Base-by-base conservation (phyloP, 2,329 filamentous ascomycete genomes). In the Arachnopeziza araneosa region DNA sequence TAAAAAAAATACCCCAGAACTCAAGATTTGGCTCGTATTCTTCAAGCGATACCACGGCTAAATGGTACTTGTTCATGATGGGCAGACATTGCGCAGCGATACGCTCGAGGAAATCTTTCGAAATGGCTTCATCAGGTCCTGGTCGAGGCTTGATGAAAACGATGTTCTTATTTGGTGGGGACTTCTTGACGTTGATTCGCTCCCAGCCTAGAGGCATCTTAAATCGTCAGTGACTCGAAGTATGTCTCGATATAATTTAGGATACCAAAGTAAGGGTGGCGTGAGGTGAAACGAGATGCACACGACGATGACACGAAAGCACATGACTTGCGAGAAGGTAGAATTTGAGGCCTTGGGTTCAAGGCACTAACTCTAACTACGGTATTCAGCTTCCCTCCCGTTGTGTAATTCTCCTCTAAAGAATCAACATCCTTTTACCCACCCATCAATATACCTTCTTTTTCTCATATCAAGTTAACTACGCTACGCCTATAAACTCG, bases 121-220 rank as follows among this genome's bases (percentile, higher is more conserved):
- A 85, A 8, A 80, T 78, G 1, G 78, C 76, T 69, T 88, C 81
- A 63, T 87, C 82, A 0, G 82, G 76, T 0, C 89, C 88, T 17
- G 85, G 80, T 0, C 93, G 78, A 1, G 91, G 86, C 69, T 92
- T 92, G 76, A 96, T 93, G 77, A 96, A 96, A 71, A 90, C 84
- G 67, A 96, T 90, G 62, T 85, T 83, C 23, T 84, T 79, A 68
- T 95, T 96, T 8, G 91, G 90, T 60, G 89, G 87, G 57, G 87
- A 84, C 52, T 80, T 83, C 69, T 83, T 88, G 67, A 86, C 86
- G 70, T 96, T 96, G 55, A 96, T 79, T 63, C 91, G 84, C 75
- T 91, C 83, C 70, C 91, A 89, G 57, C 90, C 90, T 59, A 91
- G 76, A 55, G 89, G 88, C 90, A 95, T 95, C 30, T 55, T 74